Base-by-base conservation (phyloP, 768 basidiomycete species). In the Amanita rubescens region DNA sequence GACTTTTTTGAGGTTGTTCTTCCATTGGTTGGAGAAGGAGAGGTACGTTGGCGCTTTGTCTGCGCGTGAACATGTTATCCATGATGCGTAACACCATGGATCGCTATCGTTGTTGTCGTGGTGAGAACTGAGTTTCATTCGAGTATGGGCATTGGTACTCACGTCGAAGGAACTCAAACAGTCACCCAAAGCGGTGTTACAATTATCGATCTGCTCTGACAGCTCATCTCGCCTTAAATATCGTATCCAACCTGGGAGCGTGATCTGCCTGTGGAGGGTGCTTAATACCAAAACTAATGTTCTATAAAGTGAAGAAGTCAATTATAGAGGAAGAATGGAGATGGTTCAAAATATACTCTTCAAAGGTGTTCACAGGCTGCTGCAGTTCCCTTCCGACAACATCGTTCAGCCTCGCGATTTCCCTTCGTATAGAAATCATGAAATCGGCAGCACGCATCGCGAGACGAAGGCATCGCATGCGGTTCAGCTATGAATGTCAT, bases 161-260 rank as follows among this genome's bases (percentile, higher is more conserved):
- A 77, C 75, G 44, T 75, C 69, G 59, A 85, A 83, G 64, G 80
- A 70, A 33, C 64, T 63, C 39, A 83, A 59, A 4, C 78, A 78
- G 32, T 58, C 58, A 10, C 48, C 33, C 17, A 64, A 38, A 6
- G 53, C 52, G 4, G 49, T 54, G 49, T 61, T 58, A 24, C 63
- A 64, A 9, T 49, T 51, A 15, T 41, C 37, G 24, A 64, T 58
- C 30, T 75, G 72, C 3, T 69, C 64, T 19, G 68, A 60, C 17
- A 80, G 78, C 54, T 86, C 84, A 27, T 80, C 79, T 38, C 77
- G 72, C 59, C 77, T 77, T 38, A 85, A 67, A 61, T 82, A 86
- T 5, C 82, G 72, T 63, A 81, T 81, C 58, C 84, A 63, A 67
- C 84, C 85, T 1, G 83, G 77, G 8, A 80, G 66, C 59, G 73